A percentile compares a stretch with the other conserved stretches of the same genome.
These are phyloP conservation scores for Leccinum pellstonianum DNA, from an alignment of 768 basidiomycete species.

Conservation along the genomic window DNA sequence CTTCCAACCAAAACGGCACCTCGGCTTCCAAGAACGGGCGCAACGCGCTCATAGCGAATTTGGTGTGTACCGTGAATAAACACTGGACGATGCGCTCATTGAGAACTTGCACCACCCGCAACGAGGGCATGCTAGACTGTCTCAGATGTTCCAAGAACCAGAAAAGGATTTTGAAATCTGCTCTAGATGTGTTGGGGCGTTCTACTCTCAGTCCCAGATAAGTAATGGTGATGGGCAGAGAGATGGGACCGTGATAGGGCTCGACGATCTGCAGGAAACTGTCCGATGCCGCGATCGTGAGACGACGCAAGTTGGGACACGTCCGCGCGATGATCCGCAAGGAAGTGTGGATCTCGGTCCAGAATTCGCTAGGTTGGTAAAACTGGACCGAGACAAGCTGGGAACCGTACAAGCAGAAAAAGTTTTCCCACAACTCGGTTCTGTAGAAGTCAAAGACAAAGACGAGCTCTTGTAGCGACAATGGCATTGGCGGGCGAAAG, in stretches of 20 bases:
- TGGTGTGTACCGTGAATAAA: background rate
- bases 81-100: background rate
- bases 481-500: background rate
- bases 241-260: background rate
- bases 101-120: background rate
- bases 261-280: conserved; percentile 3
- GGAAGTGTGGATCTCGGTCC: background rate
- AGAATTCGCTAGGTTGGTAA: background rate
- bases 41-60: background rate
- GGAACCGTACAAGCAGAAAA: background rate
- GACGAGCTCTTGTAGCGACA: background rate
- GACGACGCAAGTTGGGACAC: conserved; percentile 20
- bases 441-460: background rate
- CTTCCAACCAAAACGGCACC: background rate
- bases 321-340: conserved; percentile 8
- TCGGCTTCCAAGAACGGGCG: background rate
- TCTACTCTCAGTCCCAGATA: conserved; percentile 18
- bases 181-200: background rate
- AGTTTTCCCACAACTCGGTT: background rate
- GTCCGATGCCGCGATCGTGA: conserved; percentile 15
- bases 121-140: background rate
- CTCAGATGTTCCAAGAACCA: background rate
- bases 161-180: background rate
- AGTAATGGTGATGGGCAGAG: conserved; percentile 12
- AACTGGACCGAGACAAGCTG: background rate